Conservation (phyloP, 192 early-diverging fungal species). For the Gigaspora rosea region DNA sequence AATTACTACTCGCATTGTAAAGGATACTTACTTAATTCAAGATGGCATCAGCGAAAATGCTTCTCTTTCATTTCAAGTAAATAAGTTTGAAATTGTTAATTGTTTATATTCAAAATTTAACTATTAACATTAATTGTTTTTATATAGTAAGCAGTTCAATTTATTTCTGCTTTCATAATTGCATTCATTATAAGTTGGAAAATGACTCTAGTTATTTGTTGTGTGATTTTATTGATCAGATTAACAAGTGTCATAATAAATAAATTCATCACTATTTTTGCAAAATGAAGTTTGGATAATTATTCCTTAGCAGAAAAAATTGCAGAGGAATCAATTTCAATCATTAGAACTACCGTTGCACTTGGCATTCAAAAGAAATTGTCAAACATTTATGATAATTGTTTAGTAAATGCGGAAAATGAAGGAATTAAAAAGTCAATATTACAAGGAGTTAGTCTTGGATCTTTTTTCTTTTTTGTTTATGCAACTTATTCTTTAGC, state of each 20-base stretch:
- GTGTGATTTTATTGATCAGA: constrained; percentile 67
- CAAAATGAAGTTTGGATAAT: constrained; percentile 55
- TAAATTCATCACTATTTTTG: constrained; percentile 47
- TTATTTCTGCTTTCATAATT: constrained; percentile 65
- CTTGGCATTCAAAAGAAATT: constrained; percentile 61
- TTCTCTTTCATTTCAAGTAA: constrained; percentile 56
- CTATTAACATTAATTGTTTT: neutral
- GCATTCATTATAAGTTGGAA: constrained; percentile 56
- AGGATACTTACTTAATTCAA: constrained; percentile 87
- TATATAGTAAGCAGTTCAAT: constrained; percentile 46
- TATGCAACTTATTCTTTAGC: constrained; percentile 57
- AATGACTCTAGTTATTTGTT: too few species aligned
- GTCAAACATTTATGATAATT: constrained; percentile 46
- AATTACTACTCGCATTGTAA: constrained; percentile 84
- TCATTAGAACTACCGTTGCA: constrained; percentile 82
- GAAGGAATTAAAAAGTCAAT: constrained; percentile 48
- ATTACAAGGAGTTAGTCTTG: constrained; percentile 44
- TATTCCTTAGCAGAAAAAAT: constrained; percentile 69
- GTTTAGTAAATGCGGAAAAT: constrained; percentile 44
- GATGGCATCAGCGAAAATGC: constrained; percentile 88
- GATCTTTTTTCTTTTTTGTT: constrained; percentile 53
- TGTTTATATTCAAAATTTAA: neutral
- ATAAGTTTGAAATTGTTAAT: neutral
- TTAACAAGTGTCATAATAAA: constrained; percentile 68
- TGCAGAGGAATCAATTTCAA: constrained; percentile 82